A percentile compares a stretch with the other conserved stretches of the same genome.
phyloP scores from a whole-genome alignment of 2,329 filamentous ascomycete species.

The Torrubiellomyces zombiae region DNA sequence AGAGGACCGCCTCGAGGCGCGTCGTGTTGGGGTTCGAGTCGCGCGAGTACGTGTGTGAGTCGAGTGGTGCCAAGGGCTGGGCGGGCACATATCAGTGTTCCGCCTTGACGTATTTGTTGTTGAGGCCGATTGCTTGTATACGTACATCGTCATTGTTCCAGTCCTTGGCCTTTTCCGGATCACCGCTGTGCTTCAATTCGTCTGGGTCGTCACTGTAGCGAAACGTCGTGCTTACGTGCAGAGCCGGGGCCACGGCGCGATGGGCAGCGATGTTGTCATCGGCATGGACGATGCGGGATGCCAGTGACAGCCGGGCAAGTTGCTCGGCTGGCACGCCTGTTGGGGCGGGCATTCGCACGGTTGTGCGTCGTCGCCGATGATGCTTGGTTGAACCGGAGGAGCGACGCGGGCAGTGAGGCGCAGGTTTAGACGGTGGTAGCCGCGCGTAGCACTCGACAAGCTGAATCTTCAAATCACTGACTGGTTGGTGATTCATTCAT shows the following conservation, averaged over 20 bases:
- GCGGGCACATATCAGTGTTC: not conserved
- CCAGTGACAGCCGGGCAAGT: slow-evolving; percentile 25
- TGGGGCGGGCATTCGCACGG: not conserved
- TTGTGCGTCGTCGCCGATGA: not conserved
- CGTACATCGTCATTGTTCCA: slow-evolving; percentile 40
- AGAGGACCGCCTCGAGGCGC: slow-evolving; percentile 71
- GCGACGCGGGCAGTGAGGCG: too few species aligned
- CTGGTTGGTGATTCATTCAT: too few species aligned
- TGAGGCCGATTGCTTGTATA: slow-evolving; percentile 2
- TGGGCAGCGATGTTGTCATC: slow-evolving; percentile 62
- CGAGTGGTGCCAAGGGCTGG: slow-evolving; percentile 32
- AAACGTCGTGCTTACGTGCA: slow-evolving; percentile 87
- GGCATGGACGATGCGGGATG: slow-evolving; percentile 64
- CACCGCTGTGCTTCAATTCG: slow-evolving; percentile 27
- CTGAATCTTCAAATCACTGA: too few species aligned
- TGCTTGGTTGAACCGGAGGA: not conserved
- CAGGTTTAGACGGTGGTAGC: too few species aligned
- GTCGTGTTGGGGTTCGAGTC: slow-evolving; percentile 62
- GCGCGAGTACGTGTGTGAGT: slow-evolving; percentile 73
- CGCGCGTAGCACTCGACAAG: too few species aligned
- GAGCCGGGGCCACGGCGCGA: slow-evolving; percentile 68
- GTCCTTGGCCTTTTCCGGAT: slow-evolving; percentile 26
- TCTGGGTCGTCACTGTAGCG: slow-evolving; percentile 60
- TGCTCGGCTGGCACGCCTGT: slow-evolving; percentile 1
- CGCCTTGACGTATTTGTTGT: not conserved